phyloP scores from a whole-genome alignment of 2,329 filamentous ascomycete species.

The Colletotrichum sp. region DNA sequence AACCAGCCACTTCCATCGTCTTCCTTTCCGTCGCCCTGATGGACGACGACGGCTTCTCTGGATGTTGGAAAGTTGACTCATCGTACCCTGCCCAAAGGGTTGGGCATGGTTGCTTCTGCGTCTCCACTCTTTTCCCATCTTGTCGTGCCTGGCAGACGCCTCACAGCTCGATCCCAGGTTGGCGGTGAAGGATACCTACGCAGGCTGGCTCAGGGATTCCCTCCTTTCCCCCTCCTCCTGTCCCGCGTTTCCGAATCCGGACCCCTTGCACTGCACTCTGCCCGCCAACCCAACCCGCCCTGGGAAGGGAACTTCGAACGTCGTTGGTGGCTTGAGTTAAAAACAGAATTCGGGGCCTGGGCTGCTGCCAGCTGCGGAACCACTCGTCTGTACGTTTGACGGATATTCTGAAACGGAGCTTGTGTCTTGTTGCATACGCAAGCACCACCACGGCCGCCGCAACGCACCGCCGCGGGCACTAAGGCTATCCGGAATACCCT shows the following conservation, averaged over 20 bases:
- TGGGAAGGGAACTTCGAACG: background rate
- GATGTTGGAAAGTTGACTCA: conserved; percentile 19
- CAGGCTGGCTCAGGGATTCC: conserved; percentile 10
- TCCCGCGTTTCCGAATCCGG: conserved; percentile 16
- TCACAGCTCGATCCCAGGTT: conserved; percentile 13
- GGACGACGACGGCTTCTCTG: background rate
- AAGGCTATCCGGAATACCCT: conserved; percentile 2
- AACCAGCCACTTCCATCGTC: conserved; percentile 11
- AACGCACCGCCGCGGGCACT: background rate
- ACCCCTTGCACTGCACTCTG: conserved; percentile 9
- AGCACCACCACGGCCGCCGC: background rate
- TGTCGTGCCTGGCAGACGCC: conserved; percentile 20
- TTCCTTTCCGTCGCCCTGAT: background rate
- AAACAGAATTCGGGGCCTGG: conserved; percentile 1
- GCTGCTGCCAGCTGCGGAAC: background rate
- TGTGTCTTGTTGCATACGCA: conserved; percentile 8
- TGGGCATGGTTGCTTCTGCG: conserved; percentile 23
- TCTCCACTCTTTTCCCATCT: conserved; percentile 19
- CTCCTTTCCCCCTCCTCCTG: conserved; percentile 22
- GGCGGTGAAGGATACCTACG: conserved; percentile 25
- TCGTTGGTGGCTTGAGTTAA: background rate
- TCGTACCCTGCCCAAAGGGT: conserved; percentile 21
- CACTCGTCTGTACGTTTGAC: conserved; percentile 8
- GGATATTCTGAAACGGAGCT: conserved; percentile 23
- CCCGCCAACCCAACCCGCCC: background rate